These are phyloP conservation scores for Viridothelium virens DNA, from an alignment of 495 filamentous ascomycete species.

Conservation along the genomic window DNA sequence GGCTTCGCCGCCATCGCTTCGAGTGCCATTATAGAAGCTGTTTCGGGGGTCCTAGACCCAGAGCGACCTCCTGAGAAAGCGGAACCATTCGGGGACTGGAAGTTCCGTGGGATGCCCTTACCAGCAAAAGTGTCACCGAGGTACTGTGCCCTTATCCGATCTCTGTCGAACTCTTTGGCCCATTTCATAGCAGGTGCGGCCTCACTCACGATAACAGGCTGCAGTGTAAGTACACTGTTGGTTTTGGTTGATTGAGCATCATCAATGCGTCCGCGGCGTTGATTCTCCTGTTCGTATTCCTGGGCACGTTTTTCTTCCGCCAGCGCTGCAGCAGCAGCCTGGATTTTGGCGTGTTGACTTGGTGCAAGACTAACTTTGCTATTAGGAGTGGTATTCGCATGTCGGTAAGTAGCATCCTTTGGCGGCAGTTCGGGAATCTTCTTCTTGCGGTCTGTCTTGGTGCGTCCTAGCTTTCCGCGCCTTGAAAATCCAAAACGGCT, in stretches of 20 bases:
- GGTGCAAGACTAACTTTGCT: slow-evolving; percentile 87
- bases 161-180: slow-evolving; percentile 83
- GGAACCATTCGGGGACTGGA: not conserved
- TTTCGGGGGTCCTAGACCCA: slow-evolving; percentile 6
- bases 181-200: slow-evolving; percentile 93
- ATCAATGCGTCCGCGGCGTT: slow-evolving; percentile 37
- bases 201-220: slow-evolving; percentile 76
- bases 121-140: slow-evolving; percentile 63
- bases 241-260: slow-evolving; percentile 64
- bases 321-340: slow-evolving; percentile 76
- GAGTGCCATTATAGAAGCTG: slow-evolving; percentile 3
- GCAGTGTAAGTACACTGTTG: slow-evolving; percentile 83
- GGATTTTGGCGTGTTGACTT: slow-evolving; percentile 87
- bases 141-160: slow-evolving; percentile 72
- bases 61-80: not conserved
- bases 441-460: slow-evolving; percentile 59
- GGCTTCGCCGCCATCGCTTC: slow-evolving; percentile 6
- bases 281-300: slow-evolving; percentile 34
- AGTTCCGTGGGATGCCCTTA: slow-evolving; percentile 37
- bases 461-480: slow-evolving; percentile 54
- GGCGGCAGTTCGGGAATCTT: slow-evolving; percentile 47
- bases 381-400: slow-evolving; percentile 37
- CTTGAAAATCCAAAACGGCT: slow-evolving; percentile 77
- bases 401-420: slow-evolving; percentile 35
- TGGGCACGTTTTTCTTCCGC: slow-evolving; percentile 54